Evolutionary conservation across 2,329 filamentous ascomycete genomes (phyloP).

Genomic region (Exophiala xenobiotica): DNA sequence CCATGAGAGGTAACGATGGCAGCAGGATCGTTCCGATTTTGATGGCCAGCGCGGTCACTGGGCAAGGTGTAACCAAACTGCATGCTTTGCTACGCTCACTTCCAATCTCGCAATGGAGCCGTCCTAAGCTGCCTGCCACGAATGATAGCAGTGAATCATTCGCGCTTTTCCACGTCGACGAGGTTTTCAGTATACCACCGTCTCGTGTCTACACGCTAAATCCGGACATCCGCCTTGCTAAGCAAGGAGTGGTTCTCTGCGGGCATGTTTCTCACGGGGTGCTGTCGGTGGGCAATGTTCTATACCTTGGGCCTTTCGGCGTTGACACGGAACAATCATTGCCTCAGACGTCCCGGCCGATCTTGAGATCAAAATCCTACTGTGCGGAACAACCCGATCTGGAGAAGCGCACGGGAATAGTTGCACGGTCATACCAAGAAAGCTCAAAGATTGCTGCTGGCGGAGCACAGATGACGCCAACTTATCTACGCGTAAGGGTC

Average conservation of each 20-base stretch:
- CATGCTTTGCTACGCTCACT: conserved; percentile 78
- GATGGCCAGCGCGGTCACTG: conserved; percentile 82
- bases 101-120: conserved; percentile 43
- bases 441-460: not conserved
- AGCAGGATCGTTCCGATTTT: conserved; percentile 71
- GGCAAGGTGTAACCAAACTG: conserved; percentile 74
- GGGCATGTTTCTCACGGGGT: conserved; percentile 79
- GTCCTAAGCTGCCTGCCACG: conserved; percentile 1
- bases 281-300: conserved; percentile 72
- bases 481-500: conserved; percentile 61
- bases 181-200: conserved; percentile 74
- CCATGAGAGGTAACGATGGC: conserved; percentile 40
- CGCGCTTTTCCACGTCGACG: conserved; percentile 82
- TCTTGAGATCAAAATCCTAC: conserved; percentile 20
- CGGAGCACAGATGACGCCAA: conserved; percentile 2
- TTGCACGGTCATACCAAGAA: conserved; percentile 21
- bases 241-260: conserved; percentile 72
- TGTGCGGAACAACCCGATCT: conserved; percentile 1
- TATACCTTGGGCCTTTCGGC: conserved; percentile 75
- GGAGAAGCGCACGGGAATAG: not conserved
- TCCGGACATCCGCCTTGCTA: conserved; percentile 41
- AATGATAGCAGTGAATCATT: conserved; percentile 49
- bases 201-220: conserved; percentile 53
- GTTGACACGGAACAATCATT: conserved; percentile 30
- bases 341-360: not conserved